Evolutionary conservation across 2,329 filamentous ascomycete species (phyloP).

Genomic region (Botrytis fabae): DNA sequence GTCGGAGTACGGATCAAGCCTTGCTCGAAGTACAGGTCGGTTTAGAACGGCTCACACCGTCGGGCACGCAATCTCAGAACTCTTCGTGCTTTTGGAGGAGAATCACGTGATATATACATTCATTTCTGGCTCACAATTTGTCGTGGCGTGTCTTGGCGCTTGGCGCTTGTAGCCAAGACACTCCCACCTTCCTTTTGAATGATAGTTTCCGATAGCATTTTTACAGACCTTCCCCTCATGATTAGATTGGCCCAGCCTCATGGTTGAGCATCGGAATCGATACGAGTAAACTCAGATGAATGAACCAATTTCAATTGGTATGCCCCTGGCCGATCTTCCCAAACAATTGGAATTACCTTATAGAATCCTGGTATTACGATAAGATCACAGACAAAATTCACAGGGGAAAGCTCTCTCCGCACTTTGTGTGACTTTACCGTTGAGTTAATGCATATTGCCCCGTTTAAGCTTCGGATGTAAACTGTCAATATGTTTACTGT

Average conservation of each 20-base stretch:
- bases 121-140: background rate
- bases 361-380: slow-evolving; percentile 16
- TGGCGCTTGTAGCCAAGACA: slow-evolving; percentile 12
- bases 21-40: background rate
- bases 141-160: slow-evolving; percentile 18
- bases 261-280: background rate
- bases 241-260: slow-evolving; percentile 2
- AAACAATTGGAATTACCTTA: slow-evolving; percentile 13
- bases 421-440: background rate
- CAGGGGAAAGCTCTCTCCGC: slow-evolving; percentile 15
- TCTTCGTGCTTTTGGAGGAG: background rate
- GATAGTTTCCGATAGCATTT: slow-evolving; percentile 13
- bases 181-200: slow-evolving; percentile 14
- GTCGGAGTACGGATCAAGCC: background rate
- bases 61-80: background rate
- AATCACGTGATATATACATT: background rate
- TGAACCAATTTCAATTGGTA: background rate
- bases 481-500: background rate
- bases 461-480: background rate
- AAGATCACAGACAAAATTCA: background rate
- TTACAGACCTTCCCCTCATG: slow-evolving; percentile 15
- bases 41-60: background rate
- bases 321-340: background rate
- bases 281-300: slow-evolving; percentile 10
- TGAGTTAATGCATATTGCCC: background rate